These are phyloP conservation scores for Phanerochaete carnosa DNA, from an alignment of 768 basidiomycete genomes.

Conservation along the genomic window DNA sequence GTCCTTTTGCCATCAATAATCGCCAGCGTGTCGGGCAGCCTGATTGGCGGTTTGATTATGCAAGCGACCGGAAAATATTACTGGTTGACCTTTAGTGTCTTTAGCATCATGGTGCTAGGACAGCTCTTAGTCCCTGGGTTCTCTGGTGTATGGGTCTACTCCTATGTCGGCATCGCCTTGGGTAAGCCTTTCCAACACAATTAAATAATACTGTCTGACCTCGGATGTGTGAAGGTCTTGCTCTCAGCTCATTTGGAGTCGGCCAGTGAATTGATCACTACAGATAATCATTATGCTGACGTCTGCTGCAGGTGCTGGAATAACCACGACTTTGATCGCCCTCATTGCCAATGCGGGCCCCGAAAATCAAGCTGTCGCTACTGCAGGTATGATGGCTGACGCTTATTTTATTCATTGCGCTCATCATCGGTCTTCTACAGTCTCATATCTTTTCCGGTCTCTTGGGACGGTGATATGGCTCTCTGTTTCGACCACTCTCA, in stretches of 20 bases:
- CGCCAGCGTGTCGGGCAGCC: conserved; percentile 46
- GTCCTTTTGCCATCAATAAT: conserved; percentile 49
- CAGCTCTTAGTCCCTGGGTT: conserved; percentile 34
- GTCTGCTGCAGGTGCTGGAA: conserved; percentile 39
- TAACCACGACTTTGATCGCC: conserved; percentile 57
- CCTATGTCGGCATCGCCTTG: conserved; percentile 35
- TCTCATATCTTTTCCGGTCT: conserved; percentile 66
- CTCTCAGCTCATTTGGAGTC: conserved; percentile 18
- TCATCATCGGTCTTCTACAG: conserved; percentile 25
- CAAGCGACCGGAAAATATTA: conserved; percentile 60
- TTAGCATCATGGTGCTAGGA: conserved; percentile 37
- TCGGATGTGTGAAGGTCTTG: conserved; percentile 13
- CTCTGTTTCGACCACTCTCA: conserved; percentile 53
- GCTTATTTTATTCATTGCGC: neutral
- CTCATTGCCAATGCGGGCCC: conserved; percentile 62
- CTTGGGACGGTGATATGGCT: conserved; percentile 56
- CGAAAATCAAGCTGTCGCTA: conserved; percentile 62
- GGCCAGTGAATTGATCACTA: conserved; percentile 12
- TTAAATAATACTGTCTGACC: neutral
- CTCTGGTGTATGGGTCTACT: conserved; percentile 37
- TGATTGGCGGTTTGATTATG: conserved; percentile 50
- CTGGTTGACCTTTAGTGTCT: conserved; percentile 42
- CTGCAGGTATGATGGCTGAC: conserved; percentile 46
- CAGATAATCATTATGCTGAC: neutral
- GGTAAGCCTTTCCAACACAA: conserved; percentile 27